Evolutionary conservation across 2,329 filamentous ascomycete genomes (phyloP).

Genomic region (Incumbomyces lentus): DNA sequence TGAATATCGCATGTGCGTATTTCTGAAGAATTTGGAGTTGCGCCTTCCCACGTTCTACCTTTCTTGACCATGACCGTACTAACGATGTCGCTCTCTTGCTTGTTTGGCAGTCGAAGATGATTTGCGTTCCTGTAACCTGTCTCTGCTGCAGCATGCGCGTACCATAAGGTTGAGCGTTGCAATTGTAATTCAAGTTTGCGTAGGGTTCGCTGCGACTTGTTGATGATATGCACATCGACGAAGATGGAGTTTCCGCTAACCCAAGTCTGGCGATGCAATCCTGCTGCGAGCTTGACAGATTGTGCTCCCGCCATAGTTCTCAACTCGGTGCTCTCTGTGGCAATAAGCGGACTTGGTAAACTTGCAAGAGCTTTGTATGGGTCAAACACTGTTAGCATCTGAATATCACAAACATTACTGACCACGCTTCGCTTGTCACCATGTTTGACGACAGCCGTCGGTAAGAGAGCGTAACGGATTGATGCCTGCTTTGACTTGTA

Average conservation of each 20-base stretch:
- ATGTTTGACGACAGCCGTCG: slow-evolving; percentile 38
- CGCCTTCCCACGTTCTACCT: slow-evolving; percentile 38
- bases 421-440: slow-evolving; percentile 40
- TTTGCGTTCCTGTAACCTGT: slow-evolving; percentile 40
- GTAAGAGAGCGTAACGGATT: slow-evolving; percentile 41
- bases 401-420: slow-evolving; percentile 39
- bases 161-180: slow-evolving; percentile 29
- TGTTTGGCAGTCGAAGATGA: slow-evolving; percentile 44
- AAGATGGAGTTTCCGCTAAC: slow-evolving; percentile 47
- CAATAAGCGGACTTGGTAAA: slow-evolving; percentile 30
- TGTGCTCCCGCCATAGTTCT: slow-evolving; percentile 33
- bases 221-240: slow-evolving; percentile 43
- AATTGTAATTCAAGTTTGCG: slow-evolving; percentile 43
- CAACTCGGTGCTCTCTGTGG: slow-evolving; percentile 35
- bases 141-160: slow-evolving; percentile 34
- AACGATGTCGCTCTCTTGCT: slow-evolving; percentile 40
- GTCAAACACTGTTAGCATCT: slow-evolving; percentile 45
- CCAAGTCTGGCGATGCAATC: slow-evolving; percentile 49
- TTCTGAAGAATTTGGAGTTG: slow-evolving; percentile 22
- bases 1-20: slow-evolving; percentile 7
- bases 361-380: slow-evolving; percentile 47
- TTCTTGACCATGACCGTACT: slow-evolving; percentile 34
- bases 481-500: slow-evolving; percentile 42
- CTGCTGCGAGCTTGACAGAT: slow-evolving; percentile 40
- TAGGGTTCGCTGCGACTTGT: slow-evolving; percentile 37